These are phyloP conservation scores for Chaetomiaceae sp. DNA, from an alignment of 2,329 filamentous ascomycete species.

Conservation along the genomic window DNA sequence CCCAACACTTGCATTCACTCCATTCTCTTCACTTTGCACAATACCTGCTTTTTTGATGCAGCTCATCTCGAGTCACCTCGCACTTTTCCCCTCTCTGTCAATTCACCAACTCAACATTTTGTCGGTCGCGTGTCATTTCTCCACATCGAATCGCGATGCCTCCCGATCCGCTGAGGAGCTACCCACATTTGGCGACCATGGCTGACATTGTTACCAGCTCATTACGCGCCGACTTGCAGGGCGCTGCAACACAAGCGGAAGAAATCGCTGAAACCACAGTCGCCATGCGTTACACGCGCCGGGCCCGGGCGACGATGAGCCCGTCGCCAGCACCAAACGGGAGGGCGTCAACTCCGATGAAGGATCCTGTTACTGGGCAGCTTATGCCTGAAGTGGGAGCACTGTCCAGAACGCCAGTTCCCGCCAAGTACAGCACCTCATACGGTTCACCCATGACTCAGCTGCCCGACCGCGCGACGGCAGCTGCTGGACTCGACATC, in stretches of 20 bases:
- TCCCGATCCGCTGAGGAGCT: neutral
- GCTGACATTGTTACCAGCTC: constrained; percentile 9
- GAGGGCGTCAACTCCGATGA: neutral
- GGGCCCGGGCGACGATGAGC: constrained; percentile 8
- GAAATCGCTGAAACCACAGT: neutral
- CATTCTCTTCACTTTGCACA: neutral
- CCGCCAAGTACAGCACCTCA: constrained; percentile 28
- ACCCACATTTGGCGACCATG: neutral
- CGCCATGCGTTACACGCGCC: constrained; percentile 17
- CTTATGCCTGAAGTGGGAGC: neutral
- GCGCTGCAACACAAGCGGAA: neutral
- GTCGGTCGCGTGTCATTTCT: neutral
- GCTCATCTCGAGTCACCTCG: neutral
- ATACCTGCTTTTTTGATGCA: neutral
- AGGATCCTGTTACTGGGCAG: neutral
- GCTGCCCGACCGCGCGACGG: constrained; percentile 18
- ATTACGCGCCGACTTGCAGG: neutral
- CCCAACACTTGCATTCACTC: neutral
- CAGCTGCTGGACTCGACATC: constrained; percentile 16
- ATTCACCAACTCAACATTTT: neutral
- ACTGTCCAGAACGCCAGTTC: constrained; percentile 12
- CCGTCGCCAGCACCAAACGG: constrained; percentile 13
- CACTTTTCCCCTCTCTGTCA: neutral
- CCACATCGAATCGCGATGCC: neutral
- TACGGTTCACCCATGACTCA: constrained; percentile 28